Conservation (phyloP, 345 rosid species). For the Jatropha curcas region DNA sequence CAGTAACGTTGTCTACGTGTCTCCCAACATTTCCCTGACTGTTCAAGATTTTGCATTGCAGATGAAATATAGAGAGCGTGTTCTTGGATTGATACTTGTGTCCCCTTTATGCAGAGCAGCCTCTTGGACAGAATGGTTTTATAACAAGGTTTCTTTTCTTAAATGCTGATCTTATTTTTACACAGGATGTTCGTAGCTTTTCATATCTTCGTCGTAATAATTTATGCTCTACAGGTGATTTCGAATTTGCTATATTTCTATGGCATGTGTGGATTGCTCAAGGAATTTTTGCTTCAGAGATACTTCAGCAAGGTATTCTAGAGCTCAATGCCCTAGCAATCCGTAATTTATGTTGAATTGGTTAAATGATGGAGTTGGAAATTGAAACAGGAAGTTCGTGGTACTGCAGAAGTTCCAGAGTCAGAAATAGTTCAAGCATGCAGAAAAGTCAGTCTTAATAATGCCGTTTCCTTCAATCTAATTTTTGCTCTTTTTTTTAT, state of each 20-base stretch:
- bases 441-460: constrained; percentile 25
- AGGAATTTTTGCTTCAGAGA: constrained; percentile 32
- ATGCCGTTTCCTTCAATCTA: background rate
- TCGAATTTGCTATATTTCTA: constrained; percentile 32
- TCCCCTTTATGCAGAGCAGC: constrained; percentile 93
- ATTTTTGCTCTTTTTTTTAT: background rate
- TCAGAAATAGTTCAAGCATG: constrained; percentile 34
- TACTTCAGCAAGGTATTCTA: constrained; percentile 34
- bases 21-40: background rate
- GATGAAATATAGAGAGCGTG: constrained; percentile 93
- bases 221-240: constrained; percentile 20
- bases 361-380: background rate
- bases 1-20: background rate
- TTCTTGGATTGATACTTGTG: constrained; percentile 81
- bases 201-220: background rate
- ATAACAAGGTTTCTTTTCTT: constrained; percentile 27
- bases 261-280: constrained; percentile 33
- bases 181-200: background rate
- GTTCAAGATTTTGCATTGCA: constrained; percentile 29
- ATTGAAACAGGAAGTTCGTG: constrained; percentile 32
- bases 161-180: background rate
- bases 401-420: constrained; percentile 28
- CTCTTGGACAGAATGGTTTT: constrained; percentile 78
- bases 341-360: background rate
- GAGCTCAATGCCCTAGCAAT: background rate